Conservation (phyloP, 371 early-diverging fungal species). For the Mucor piriformis region DNA sequence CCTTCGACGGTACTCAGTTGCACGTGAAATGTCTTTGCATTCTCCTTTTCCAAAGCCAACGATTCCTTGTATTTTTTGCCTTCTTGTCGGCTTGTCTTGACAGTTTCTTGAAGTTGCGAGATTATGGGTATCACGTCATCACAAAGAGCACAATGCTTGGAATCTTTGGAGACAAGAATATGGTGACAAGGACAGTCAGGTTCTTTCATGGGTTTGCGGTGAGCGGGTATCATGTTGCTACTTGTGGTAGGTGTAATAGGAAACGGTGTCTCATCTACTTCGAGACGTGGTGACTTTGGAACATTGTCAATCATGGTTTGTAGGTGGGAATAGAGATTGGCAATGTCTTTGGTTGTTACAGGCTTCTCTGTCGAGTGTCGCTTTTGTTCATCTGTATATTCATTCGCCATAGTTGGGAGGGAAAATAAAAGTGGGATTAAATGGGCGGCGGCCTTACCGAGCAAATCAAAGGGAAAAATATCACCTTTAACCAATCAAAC, state of each 20-base stretch:
- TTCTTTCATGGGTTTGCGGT: slow-evolving; percentile 11
- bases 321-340: slow-evolving; percentile 55
- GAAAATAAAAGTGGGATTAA: too few relatives aligned
- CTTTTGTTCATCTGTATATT: neutral
- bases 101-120: slow-evolving; percentile 41
- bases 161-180: slow-evolving; percentile 33
- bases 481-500: too few relatives aligned
- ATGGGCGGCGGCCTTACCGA: too few relatives aligned
- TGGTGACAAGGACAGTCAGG: slow-evolving; percentile 44
- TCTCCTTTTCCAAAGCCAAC: slow-evolving; percentile 25
- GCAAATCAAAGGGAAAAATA: too few relatives aligned
- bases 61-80: slow-evolving; percentile 30
- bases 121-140: slow-evolving; percentile 50
- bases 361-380: slow-evolving; percentile 21
- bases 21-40: slow-evolving; percentile 13
- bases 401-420: too few relatives aligned
- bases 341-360: slow-evolving; percentile 58
- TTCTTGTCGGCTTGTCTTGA: slow-evolving; percentile 30
- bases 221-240: neutral
- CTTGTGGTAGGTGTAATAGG: slow-evolving; percentile 14
- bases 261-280: neutral
- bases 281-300: slow-evolving; percentile 26
- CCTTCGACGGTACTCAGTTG: slow-evolving; percentile 34
- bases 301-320: slow-evolving; percentile 58
- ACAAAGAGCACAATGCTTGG: slow-evolving; percentile 49